phyloP scores from a whole-genome alignment of 2,329 filamentous ascomycete species.

The Monosporascus sp. region DNA sequence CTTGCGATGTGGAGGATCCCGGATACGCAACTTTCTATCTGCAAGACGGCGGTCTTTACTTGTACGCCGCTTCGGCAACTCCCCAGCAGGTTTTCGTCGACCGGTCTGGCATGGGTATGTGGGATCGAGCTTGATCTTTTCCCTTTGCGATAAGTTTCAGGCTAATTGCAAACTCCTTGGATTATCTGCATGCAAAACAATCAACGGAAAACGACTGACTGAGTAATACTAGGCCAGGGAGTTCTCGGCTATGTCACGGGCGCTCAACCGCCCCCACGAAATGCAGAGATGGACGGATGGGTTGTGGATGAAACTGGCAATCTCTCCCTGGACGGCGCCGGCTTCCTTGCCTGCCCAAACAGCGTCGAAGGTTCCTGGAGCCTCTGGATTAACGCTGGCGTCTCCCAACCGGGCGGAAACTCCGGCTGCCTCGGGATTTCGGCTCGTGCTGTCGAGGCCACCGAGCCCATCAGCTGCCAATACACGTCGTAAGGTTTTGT shows the following conservation, averaged over 20 bases:
- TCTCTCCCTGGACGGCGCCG: slow-evolving; percentile 39
- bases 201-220: not conserved
- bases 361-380: slow-evolving; percentile 37
- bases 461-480: slow-evolving; percentile 30
- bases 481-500: slow-evolving; percentile 19
- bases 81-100: slow-evolving; percentile 49
- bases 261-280: slow-evolving; percentile 30
- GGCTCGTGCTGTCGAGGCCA: slow-evolving; percentile 23
- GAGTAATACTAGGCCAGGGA: slow-evolving; percentile 39
- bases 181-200: not conserved
- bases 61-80: slow-evolving; percentile 39
- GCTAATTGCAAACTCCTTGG: not conserved
- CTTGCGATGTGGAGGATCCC: slow-evolving; percentile 36
- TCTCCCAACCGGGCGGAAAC: slow-evolving; percentile 30
- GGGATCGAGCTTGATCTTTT: not conserved
- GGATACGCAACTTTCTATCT: slow-evolving; percentile 47
- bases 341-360: slow-evolving; percentile 49
- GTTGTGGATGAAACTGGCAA: slow-evolving; percentile 35
- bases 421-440: slow-evolving; percentile 32
- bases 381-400: slow-evolving; percentile 23
- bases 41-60: slow-evolving; percentile 38
- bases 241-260: slow-evolving; percentile 47
- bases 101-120: slow-evolving; percentile 53
- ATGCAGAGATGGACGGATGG: slow-evolving; percentile 44
- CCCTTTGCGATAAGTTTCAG: too few species aligned